phyloP scores from a whole-genome alignment of 805 yeast species.

The Metschnikowia cerradonensis region DNA sequence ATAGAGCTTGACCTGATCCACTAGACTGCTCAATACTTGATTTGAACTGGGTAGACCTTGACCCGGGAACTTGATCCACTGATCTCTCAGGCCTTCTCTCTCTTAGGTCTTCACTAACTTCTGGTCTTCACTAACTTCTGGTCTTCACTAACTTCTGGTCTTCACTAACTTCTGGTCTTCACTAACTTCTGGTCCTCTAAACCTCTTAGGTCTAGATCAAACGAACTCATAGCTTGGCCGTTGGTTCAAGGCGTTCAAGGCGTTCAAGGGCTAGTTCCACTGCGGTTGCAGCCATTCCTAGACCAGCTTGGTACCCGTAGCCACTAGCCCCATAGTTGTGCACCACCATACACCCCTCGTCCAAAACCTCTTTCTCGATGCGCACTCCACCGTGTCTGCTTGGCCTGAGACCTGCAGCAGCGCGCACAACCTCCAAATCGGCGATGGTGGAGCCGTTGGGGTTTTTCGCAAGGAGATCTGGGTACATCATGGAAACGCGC shows the following conservation, averaged over 20 bases:
- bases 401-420: constrained; percentile 75
- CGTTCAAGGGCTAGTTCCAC: constrained; percentile 22
- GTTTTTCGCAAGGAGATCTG: constrained; percentile 42
- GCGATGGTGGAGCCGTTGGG: constrained; percentile 29
- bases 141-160: no score
- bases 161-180: no score
- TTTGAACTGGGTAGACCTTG: no score
- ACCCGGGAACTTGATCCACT: no score
- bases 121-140: no score
- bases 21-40: no score
- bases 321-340: constrained; percentile 75
- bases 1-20: no score
- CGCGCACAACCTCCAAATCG: constrained; percentile 53
- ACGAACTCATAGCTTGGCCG: not conserved
- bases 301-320: constrained; percentile 63
- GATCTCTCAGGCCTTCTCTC: no score
- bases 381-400: constrained; percentile 72
- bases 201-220: no score
- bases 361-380: constrained; percentile 49
- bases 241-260: not conserved
- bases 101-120: no score
- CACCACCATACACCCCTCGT: constrained; percentile 38
- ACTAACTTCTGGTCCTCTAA: no score
- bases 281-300: constrained; percentile 54
- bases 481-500: constrained; percentile 52